Conservation (phyloP, 2,329 filamentous ascomycete species). For the Westerdykella sp. region DNA sequence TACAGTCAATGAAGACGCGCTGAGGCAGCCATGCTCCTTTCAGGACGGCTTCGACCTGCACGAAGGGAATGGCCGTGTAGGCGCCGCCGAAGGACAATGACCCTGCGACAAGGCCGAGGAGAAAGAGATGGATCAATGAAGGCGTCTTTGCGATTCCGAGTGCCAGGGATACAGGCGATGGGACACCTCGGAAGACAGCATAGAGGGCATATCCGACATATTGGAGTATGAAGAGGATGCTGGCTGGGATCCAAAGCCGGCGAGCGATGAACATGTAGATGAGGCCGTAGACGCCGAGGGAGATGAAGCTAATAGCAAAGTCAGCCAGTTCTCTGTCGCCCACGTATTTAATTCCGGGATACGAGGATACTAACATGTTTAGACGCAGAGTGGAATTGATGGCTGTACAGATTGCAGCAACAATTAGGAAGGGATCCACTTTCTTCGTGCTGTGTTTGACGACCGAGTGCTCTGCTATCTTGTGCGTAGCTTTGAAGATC, state of each 20-base stretch:
- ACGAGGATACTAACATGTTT: constrained; percentile 17
- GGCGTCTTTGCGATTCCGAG: constrained; percentile 19
- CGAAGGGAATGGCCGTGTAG: constrained; percentile 33
- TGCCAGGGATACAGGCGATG: constrained; percentile 27
- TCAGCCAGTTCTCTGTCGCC: no score
- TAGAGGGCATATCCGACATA: constrained; percentile 28
- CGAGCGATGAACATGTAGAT: constrained; percentile 15
- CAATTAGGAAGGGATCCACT: constrained; percentile 22
- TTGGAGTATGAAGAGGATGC: constrained; percentile 21
- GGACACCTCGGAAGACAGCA: constrained; percentile 28
- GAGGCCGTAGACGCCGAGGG: constrained; percentile 23
- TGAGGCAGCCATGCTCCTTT: constrained; percentile 31
- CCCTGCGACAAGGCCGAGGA: constrained; percentile 20
- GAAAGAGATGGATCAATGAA: constrained; percentile 28
- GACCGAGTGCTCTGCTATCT: constrained; percentile 25
- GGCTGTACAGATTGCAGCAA: constrained; percentile 20
- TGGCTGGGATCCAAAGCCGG: constrained; percentile 17
- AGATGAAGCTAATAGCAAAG: constrained; percentile 9
- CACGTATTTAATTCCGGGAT: no score
- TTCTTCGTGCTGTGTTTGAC: constrained; percentile 18
- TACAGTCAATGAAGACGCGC: constrained; percentile 32
- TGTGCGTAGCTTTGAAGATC: constrained; percentile 24
- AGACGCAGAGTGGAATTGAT: constrained; percentile 22
- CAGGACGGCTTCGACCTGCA: constrained; percentile 33
- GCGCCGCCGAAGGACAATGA: constrained; percentile 31